Evolutionary conservation across 1,284 basidiomycete genomes (phyloP), one percentile per base, ranked within the genome.

Genomic region (Cutaneotrichosporon cavernicola): DNA sequence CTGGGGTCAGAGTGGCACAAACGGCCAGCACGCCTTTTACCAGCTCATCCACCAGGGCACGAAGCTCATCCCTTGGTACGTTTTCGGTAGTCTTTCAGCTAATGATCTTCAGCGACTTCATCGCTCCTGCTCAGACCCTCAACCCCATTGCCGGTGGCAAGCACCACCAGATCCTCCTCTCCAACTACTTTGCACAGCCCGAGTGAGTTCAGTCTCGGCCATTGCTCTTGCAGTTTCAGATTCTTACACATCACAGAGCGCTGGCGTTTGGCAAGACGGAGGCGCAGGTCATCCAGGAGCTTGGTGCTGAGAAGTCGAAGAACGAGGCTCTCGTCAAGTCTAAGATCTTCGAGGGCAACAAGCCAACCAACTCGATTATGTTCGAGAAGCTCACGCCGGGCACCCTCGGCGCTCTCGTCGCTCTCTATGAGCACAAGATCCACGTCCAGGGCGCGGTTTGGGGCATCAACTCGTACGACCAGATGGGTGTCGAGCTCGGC

Each of bases 11-110:
- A 89, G 92, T 0, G 97, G 96, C 60, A 98, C 97, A 60, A 98
- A 98, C 81, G 96, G 95, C 66, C 96, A 98, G 82, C 96, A 99
- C 84, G 97, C 96, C 26, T 98, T 98, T 87, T 98, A 98, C 84
- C 96, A 98, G 83, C 89, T 97, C 69, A 88, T 97, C 60, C 94
- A 97, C 84, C 94, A 97, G 82, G 92, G 91, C 60, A 94, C 90
- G 60, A 95, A 94, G 83, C 82, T 97, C 70, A 90, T 96, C 72
- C 94, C 95, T 50, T 81, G 79, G 79, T 79, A 52, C 68, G 77
- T 72, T 21, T 32, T 21, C 13, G 9, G 31, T 40, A 11, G 36
- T 34, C 69, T 65, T 50, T 65, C 57, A 10, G 10, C 13, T 34
- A 18, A 31, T 53, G 51, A 32, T 6, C 18, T 32, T 31, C 9